Evolutionary conservation across 2,329 filamentous ascomycete genomes (phyloP).

Genomic region (Nemania abortiva): DNA sequence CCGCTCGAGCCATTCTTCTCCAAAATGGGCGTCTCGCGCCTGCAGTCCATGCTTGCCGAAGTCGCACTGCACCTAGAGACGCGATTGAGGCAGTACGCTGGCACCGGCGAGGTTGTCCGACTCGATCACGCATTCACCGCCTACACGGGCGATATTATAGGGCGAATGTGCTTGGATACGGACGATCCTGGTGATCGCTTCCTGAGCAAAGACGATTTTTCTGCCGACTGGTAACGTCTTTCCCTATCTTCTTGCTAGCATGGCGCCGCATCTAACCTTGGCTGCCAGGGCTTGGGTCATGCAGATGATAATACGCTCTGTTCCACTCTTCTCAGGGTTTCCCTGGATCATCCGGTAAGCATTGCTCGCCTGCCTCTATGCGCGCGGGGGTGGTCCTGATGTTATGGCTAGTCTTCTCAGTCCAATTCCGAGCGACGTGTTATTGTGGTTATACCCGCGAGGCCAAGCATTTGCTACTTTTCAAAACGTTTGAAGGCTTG

Average conservation of each 20-base stretch:
- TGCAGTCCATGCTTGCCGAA: slow-evolving; percentile 37
- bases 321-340: slow-evolving; percentile 42
- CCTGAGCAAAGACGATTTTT: slow-evolving; percentile 40
- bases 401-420: slow-evolving; percentile 30
- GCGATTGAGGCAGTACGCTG: slow-evolving; percentile 32
- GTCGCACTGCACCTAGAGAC: slow-evolving; percentile 37
- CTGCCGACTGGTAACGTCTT: slow-evolving; percentile 41
- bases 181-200: slow-evolving; percentile 38
- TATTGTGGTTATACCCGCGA: slow-evolving; percentile 34
- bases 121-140: slow-evolving; percentile 40
- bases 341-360: slow-evolving; percentile 41
- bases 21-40: slow-evolving; percentile 31
- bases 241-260: background rate
- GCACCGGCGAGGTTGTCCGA: slow-evolving; percentile 33
- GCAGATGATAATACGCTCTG: slow-evolving; percentile 43
- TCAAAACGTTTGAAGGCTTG: slow-evolving; percentile 23
- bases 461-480: slow-evolving; percentile 34
- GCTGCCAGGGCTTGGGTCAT: slow-evolving; percentile 38
- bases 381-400: background rate
- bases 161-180: slow-evolving; percentile 39
- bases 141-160: slow-evolving; percentile 39
- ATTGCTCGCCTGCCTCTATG: background rate
- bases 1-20: slow-evolving; percentile 40
- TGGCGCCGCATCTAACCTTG: background rate
- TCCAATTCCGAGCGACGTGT: slow-evolving; percentile 32